Percentiles rank a stretch among this genome's conserved stretches.
Conservation (phyloP, 1,139 yeast species). For the Petasospora fabianii region DNA sequence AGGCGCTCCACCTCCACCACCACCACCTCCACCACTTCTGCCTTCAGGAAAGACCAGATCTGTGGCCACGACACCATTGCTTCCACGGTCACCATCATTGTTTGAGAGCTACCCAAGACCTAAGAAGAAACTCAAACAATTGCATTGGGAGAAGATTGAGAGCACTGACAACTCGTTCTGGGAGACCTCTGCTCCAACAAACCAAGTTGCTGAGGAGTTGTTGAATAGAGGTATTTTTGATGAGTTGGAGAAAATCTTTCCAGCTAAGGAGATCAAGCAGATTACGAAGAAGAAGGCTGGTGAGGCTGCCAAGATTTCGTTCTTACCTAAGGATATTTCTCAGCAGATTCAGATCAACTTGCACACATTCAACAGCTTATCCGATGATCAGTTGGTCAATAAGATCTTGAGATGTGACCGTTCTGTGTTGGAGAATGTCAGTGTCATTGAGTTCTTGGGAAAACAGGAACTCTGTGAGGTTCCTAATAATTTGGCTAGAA, state of each 20-base stretch:
- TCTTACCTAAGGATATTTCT: constrained; percentile 65
- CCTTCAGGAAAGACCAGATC: constrained; percentile 27
- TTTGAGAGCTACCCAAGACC: constrained; percentile 70
- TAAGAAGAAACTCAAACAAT: constrained; percentile 70
- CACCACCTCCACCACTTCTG: constrained; percentile 32
- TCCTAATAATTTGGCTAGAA: constrained; percentile 57
- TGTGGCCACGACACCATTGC: constrained; percentile 31
- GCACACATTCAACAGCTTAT: constrained; percentile 51
- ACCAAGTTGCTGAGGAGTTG: constrained; percentile 54
- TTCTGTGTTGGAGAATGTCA: constrained; percentile 50
- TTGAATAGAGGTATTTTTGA: constrained; percentile 69
- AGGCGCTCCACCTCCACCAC: constrained; percentile 26
- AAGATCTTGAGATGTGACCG: constrained; percentile 63
- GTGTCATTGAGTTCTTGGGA: constrained; percentile 67
- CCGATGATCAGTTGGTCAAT: constrained; percentile 54
- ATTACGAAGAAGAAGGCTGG: constrained; percentile 41
- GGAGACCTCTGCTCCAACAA: constrained; percentile 44
- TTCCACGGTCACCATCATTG: constrained; percentile 39
- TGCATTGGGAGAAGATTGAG: constrained; percentile 83
- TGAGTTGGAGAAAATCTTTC: constrained; percentile 71
- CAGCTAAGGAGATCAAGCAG: constrained; percentile 69
- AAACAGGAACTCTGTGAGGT: constrained; percentile 67
- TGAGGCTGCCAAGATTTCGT: constrained; percentile 49
- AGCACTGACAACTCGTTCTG: constrained; percentile 63
- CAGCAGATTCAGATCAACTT: constrained; percentile 79